Base-by-base conservation (phyloP, 495 filamentous ascomycete genomes). In the Podospora comata region DNA sequence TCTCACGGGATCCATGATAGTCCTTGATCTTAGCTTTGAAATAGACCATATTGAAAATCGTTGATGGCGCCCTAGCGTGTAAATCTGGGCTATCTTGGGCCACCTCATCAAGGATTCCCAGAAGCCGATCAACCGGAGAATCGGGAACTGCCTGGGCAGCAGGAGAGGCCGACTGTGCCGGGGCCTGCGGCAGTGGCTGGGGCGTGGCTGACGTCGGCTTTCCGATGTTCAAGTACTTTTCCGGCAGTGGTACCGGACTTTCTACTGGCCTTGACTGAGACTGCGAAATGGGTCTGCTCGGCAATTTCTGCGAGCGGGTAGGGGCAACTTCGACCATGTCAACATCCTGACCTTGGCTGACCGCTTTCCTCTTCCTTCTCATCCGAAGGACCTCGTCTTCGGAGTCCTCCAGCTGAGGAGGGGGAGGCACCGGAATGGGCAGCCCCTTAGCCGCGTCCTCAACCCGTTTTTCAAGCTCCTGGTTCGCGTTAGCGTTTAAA, bases 221-320 rank as follows among this genome's bases (percentile, higher is more conserved):
- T 30, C 32, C 44, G 23, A 59, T 16, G 19, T 59, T 65, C 32
- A 44, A 39, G 44, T 70, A 73, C 55, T 68, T 68, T 15, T 65
- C 66, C 2, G 73, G 71, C 2, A 73, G 5, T 19, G 71, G 71
- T 2, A 73, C 28, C 5, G 71, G 71, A 3, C 64, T 70, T 23
- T 74, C 66, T 15, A 59, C 57, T 65, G 61, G 57, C 54, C 66
- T 73, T 15, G 34, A 44, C 54, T 67, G 72, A 9, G 34, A 44
- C 54, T 65, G 71, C 7, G 56, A 34, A 26, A 48, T 23, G 3
- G 34, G 19, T 28, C 66, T 60, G 4, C 69, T 23, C 18, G 65
- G 69, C 5, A 67, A 67, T 53, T 63, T 71, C 18, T 23, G 67
- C 6, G 71, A 67, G 57, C 32, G 58, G 27, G 34, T 19, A 39